Conservation (phyloP, 2,329 filamentous ascomycete genomes). For the Fusarium xyrophilum region DNA sequence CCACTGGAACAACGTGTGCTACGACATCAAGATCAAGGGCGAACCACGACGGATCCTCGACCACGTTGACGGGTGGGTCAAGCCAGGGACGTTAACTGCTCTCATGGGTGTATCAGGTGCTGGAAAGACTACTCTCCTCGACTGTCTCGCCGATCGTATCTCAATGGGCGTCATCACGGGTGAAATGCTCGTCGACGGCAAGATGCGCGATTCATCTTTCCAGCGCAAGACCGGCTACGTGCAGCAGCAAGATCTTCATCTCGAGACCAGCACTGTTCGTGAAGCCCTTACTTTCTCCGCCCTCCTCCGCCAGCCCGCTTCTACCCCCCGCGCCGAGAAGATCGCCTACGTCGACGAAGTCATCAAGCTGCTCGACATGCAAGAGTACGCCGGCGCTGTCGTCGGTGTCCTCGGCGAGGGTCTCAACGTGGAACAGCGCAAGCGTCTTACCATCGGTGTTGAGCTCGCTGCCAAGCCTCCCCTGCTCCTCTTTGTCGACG, state of each 20-base stretch:
- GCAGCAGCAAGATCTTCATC: constrained; percentile 67
- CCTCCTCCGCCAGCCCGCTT: constrained; percentile 54
- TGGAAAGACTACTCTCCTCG: constrained; percentile 71
- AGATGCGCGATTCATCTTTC: constrained; percentile 69
- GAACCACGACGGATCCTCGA: constrained; percentile 71
- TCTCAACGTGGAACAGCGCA: constrained; percentile 59
- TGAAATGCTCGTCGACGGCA: constrained; percentile 75
- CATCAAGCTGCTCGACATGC: constrained; percentile 62
- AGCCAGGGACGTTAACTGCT: constrained; percentile 75
- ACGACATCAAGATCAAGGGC: constrained; percentile 74
- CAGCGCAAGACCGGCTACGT: constrained; percentile 76
- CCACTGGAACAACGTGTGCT: constrained; percentile 76
- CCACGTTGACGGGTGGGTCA: constrained; percentile 76
- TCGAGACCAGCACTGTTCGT: constrained; percentile 54
- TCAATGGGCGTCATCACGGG: constrained; percentile 75
- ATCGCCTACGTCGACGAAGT: constrained; percentile 61
- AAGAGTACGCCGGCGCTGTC: constrained; percentile 62
- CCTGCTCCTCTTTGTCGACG: constrained; percentile 61
- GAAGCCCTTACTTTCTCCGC: constrained; percentile 53
- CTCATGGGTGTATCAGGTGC: constrained; percentile 63
- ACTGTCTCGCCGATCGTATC: constrained; percentile 71
- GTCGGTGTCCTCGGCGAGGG: constrained; percentile 54
- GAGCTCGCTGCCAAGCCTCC: constrained; percentile 54
- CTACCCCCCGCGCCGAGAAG: constrained; percentile 55
- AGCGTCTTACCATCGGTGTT: constrained; percentile 59